phyloP scores from a whole-genome alignment of 2,329 filamentous ascomycete species.

The Neofusicoccum parvum region DNA sequence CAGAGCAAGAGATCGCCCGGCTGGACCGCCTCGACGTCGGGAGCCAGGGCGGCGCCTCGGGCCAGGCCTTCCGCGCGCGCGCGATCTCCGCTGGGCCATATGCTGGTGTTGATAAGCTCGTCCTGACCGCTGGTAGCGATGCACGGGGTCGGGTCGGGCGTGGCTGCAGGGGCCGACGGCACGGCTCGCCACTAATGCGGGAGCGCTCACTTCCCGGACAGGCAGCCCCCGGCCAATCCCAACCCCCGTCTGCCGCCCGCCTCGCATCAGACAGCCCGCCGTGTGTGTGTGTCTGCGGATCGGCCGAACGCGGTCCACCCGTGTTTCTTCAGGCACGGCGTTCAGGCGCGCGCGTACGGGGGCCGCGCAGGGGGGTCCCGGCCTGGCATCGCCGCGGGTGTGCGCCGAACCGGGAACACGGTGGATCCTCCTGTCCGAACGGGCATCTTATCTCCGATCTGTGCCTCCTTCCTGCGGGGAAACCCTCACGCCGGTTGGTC shows the following conservation, averaged over 20 bases:
- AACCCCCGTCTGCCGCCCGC: too few species aligned
- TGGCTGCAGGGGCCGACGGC: conserved; percentile 12
- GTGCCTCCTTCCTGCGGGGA: not conserved
- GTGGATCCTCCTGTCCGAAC: conserved; percentile 1
- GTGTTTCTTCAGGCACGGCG: too few species aligned
- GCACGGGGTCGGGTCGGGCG: not conserved
- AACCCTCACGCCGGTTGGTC: not conserved
- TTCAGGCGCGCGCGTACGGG: not conserved
- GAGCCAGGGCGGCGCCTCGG: not conserved
- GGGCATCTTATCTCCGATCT: conserved; percentile 10
- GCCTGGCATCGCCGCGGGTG: not conserved
- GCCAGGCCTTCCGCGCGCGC: not conserved
- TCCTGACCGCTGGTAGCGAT: conserved; percentile 10
- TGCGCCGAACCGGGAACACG: not conserved
- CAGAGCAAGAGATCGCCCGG: not conserved
- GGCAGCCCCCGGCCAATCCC: too few species aligned
- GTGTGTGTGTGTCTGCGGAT: too few species aligned
- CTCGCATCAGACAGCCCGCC: too few species aligned
- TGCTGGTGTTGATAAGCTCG: conserved; percentile 4
- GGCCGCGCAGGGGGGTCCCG: not conserved
- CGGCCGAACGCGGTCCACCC: too few species aligned
- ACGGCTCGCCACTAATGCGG: conserved; percentile 3
- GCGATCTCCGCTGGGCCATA: not conserved
- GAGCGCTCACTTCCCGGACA: too few species aligned
- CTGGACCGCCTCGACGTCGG: not conserved